A percentile compares a stretch with the other conserved stretches of the same genome.
phyloP scores from a whole-genome alignment of 192 early-diverging fungal species.

The Coemansia sp. region DNA sequence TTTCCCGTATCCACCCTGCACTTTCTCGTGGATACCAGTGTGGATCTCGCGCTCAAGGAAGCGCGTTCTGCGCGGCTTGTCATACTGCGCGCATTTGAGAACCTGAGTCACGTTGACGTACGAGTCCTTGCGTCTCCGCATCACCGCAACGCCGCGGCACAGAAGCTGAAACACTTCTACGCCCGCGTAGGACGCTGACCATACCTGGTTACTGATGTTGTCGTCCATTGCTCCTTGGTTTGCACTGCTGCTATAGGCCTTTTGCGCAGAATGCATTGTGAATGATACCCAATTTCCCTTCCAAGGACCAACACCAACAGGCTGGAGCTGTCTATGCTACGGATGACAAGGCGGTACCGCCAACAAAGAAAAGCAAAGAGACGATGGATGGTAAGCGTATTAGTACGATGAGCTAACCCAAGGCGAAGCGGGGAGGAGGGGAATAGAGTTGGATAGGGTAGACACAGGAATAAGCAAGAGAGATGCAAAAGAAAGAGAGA shows the following conservation, averaged over 20 bases:
- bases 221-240: neutral
- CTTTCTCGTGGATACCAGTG: constrained; percentile 82
- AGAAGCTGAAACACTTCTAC: constrained; percentile 80
- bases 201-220: constrained; percentile 29
- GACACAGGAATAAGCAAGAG: too few relatives aligned
- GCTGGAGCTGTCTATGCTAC: too few relatives aligned
- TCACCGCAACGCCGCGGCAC: constrained; percentile 69
- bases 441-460: too few relatives aligned
- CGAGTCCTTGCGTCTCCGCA: constrained; percentile 77
- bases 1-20: constrained; percentile 95
- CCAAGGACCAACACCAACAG: too few relatives aligned
- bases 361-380: too few relatives aligned
- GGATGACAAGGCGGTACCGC: too few relatives aligned
- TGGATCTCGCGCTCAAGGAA: constrained; percentile 87
- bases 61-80: constrained; percentile 82
- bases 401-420: too few relatives aligned
- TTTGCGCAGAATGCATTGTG: too few relatives aligned
- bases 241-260: neutral
- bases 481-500: too few relatives aligned
- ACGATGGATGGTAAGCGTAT: too few relatives aligned
- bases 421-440: too few relatives aligned
- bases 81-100: constrained; percentile 84
- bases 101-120: constrained; percentile 93
- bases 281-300: too few relatives aligned
- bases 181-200: constrained; percentile 60